phyloP scores from a whole-genome alignment of 768 basidiomycete species.

The Suillus sp. region DNA sequence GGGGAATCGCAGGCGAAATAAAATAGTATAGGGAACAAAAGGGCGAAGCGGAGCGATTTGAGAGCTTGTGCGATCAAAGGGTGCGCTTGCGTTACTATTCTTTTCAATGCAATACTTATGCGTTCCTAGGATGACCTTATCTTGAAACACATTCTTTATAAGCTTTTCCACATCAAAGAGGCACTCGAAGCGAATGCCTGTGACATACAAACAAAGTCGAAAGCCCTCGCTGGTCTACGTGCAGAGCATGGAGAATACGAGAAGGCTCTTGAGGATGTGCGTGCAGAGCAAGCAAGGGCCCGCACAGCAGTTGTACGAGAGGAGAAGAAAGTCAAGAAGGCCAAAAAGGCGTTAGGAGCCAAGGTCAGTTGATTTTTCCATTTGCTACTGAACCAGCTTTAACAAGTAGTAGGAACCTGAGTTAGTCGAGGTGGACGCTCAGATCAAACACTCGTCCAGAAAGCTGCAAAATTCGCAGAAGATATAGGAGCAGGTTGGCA shows the following conservation, averaged over 20 bases:
- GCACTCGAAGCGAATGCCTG: conserved; percentile 72
- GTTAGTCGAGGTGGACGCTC: conserved; percentile 79
- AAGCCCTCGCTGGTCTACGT: too few relatives aligned
- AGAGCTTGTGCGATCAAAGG: conserved; percentile 70
- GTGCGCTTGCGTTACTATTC: conserved; percentile 46
- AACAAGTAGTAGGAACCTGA: conserved; percentile 67
- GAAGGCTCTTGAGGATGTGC: too few relatives aligned
- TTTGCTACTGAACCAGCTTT: not conserved
- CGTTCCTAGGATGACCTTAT: conserved; percentile 72
- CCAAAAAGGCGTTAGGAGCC: conserved; percentile 79
- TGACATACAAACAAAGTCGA: conserved; percentile 77
- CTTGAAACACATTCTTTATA: conserved; percentile 84
- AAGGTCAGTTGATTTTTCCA: conserved; percentile 53
- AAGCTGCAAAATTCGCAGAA: conserved; percentile 73
- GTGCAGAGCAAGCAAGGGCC: too few relatives aligned
- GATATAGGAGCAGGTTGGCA: conserved; percentile 61
- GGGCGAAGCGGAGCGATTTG: conserved; percentile 87
- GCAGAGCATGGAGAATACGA: too few relatives aligned
- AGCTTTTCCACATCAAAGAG: conserved; percentile 86
- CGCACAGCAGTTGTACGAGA: too few relatives aligned
- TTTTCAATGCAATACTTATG: conserved; percentile 15
- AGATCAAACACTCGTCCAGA: conserved; percentile 82
- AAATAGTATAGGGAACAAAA: conserved; percentile 98
- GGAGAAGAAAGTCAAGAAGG: too few relatives aligned
- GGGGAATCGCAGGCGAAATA: conserved; percentile 93